Base-by-base conservation (phyloP, 768 basidiomycete genomes). In the Daedaleopsis sinensis region DNA sequence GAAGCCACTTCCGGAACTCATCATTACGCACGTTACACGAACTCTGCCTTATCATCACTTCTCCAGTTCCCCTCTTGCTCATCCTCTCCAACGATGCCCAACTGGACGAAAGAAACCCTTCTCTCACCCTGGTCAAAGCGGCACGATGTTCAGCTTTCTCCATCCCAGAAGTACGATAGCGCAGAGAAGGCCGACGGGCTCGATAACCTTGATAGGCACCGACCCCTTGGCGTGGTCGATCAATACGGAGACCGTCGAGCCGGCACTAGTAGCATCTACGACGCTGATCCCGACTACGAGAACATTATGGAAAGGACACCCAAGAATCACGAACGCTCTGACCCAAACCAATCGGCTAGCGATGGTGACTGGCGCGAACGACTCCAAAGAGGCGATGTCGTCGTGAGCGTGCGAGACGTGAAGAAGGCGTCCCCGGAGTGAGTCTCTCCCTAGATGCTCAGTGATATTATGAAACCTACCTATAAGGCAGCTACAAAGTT, bases 341-440 rank as follows among this genome's bases (percentile, higher is more conserved):
- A 32, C 27, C 27, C 7, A 7, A 32, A 7, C 27, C 27, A 3
- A 32, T 3, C 7, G 27, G 24, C 19, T n/a, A 18, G n/a, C 27
- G 2, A 16, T 15, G 24, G 43, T 5, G 23, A 50, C n/a, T 59
- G 49, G 58, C 44, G 36, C 44, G 27, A 37, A 12, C 48, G 44
- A 39, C 59, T 68, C 6, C 21, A 56, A 24, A 60, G 56, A 13
- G 39, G 49, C 13, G 38, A 55, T 7, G 47, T 21, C 1, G 58
- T 59, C 6, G 51, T 63, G 13, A 68, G 46, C 32, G 63, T 68
- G 18, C 68, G 68, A 12, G 63, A 68, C 51, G 61, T 67, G 21
- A 68, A 68, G 59, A 53, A 58, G 36, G 57, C 63, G 9, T 47
- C 52, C 5, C 43, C 51, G 21, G 27, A 67, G 66, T 64, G 44